Evolutionary conservation across 2,329 filamentous ascomycete genomes (phyloP), one percentile per base, ranked within the genome.

Genomic region (Ceratocystis alfenasii): DNA sequence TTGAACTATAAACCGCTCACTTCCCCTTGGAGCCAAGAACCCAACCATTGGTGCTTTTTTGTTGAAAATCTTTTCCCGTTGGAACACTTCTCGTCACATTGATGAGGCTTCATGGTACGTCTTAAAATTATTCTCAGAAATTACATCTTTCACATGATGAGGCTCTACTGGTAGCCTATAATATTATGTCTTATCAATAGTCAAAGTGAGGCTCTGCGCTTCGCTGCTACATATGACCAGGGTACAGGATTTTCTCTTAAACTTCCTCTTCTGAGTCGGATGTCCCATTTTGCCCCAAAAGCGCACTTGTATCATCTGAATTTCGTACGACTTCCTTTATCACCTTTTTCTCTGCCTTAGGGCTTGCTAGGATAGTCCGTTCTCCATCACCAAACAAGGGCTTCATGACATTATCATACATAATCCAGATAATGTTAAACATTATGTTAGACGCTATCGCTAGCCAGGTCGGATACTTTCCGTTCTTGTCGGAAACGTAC

Each of bases 361-460:
- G 53, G 3, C 65, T 59, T 48, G 53, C 50, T 61, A 50, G 62
- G 33, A 65, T 69, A 2, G 84, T 86, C 71, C 81, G 83, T 79
- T 97, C 93, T 0, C 94, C 94, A 72, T 97, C 89, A 0, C 93
- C 93, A 78, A 95, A 96, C 0, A 87, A 50, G 0, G 75, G 77
- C 74, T 84, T 86, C 70, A 79, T 73, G 1, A 78, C 72, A 1
- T 33, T 36, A 63, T 82, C 80, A 62, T 83, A 81, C 2, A 68
- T 70, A 67, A 73, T 70, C 80, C 80, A 83, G 8, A 77, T 67
- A 2, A 75, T 10, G 17, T 76, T 79, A 67, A 87, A 84, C 1
- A 28, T 50, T 8, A 48, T 46, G 48, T 66, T 55, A 6, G 87
- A 12, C 1, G 78, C 74, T 0, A 78, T 80, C 66, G 80, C 77